Percentiles rank a stretch among this genome's conserved stretches.
Evolutionary conservation across 2,329 filamentous ascomycete genomes (phyloP).

Genomic region (Coniochaeta ligniaria): DNA sequence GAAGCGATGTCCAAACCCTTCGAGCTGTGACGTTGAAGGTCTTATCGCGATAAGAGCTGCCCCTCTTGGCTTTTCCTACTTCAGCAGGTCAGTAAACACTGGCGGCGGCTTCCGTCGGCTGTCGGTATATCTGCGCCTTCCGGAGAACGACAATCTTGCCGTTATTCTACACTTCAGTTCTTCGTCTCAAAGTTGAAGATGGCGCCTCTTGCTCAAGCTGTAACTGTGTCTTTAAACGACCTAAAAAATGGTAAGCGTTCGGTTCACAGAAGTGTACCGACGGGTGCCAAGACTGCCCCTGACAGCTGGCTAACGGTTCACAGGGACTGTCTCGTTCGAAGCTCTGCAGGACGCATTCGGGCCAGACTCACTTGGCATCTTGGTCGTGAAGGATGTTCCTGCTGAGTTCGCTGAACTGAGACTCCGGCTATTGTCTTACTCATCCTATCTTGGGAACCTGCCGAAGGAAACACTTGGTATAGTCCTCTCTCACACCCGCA

Average conservation of each 20-base stretch:
- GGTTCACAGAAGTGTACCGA: neutral
- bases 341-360: conserved; percentile 77
- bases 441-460: conserved; percentile 82
- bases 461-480: conserved; percentile 63
- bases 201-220: conserved; percentile 44
- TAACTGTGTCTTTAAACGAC: conserved; percentile 55
- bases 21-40: neutral
- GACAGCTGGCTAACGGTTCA: neutral
- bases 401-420: conserved; percentile 64
- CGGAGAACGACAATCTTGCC: neutral
- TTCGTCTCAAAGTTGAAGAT: conserved; percentile 19
- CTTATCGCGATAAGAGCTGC: neutral
- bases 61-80: neutral
- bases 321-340: conserved; percentile 61
- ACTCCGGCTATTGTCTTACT: conserved; percentile 70
- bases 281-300: neutral
- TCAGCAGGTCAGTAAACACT: neutral
- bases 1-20: neutral
- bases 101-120: neutral
- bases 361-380: conserved; percentile 81
- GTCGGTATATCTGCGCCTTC: neutral
- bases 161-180: neutral
- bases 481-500: neutral
- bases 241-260: conserved; percentile 44
- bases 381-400: conserved; percentile 85